Conservation (phyloP, 805 yeast genomes). For the Suhomyces sp. region DNA sequence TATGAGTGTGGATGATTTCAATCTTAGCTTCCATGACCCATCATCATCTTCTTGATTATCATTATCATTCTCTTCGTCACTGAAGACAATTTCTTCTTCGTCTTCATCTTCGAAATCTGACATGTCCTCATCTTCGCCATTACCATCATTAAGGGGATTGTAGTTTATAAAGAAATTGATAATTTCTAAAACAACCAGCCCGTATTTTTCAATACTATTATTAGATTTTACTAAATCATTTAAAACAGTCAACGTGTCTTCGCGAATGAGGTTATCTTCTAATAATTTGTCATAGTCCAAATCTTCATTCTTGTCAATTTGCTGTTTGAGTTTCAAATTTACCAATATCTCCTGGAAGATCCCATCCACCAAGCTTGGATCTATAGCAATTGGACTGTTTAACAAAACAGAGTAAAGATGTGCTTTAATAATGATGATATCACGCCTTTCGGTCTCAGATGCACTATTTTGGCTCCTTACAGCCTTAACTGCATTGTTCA, state of each 20-base stretch:
- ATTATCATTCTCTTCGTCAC: slow-evolving; percentile 48
- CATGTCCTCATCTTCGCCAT: slow-evolving; percentile 20
- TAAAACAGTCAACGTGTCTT: slow-evolving; percentile 47
- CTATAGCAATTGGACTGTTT: slow-evolving; percentile 5
- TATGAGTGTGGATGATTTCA: slow-evolving; percentile 47
- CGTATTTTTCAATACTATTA: slow-evolving; percentile 10
- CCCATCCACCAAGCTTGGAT: slow-evolving; percentile 5
- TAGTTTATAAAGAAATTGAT: slow-evolving; percentile 26
- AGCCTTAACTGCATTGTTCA: slow-evolving; percentile 6
- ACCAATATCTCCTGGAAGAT: slow-evolving; percentile 7
- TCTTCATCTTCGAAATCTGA: slow-evolving; percentile 24
- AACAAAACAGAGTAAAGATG: slow-evolving; percentile 9
- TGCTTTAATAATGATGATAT: slow-evolving; percentile 4
- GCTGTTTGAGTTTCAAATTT: slow-evolving; percentile 3
- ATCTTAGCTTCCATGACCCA: slow-evolving; percentile 62
- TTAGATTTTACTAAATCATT: slow-evolving; percentile 27
- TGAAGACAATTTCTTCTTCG: slow-evolving; percentile 19
- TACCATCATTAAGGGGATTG: slow-evolving; percentile 26
- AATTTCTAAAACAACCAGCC: slow-evolving; percentile 16
- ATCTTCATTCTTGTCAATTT: slow-evolving; percentile 25
- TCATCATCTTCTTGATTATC: slow-evolving; percentile 47
- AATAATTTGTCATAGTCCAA: slow-evolving; percentile 45
- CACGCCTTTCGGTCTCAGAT: slow-evolving; percentile 1
- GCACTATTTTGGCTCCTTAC: background rate
- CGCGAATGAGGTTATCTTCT: slow-evolving; percentile 48